These are phyloP conservation scores for Venturia nashicola DNA, from an alignment of 2,329 filamentous ascomycete genomes.

Conservation along the genomic window DNA sequence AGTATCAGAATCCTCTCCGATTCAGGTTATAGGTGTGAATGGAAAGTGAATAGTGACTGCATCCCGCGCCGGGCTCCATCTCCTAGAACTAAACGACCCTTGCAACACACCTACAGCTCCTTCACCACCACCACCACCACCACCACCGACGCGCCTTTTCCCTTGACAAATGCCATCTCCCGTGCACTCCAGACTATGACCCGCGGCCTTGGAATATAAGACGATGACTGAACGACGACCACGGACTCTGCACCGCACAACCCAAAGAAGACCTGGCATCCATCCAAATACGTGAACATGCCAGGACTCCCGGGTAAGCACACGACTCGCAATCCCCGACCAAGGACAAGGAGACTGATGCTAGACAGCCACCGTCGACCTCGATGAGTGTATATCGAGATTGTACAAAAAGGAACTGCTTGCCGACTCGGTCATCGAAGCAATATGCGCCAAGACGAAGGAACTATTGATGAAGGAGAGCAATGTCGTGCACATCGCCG, in stretches of 20 bases:
- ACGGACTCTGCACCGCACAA: background rate
- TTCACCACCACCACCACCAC: background rate
- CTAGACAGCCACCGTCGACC: constrained; percentile 72
- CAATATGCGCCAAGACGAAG: constrained; percentile 98
- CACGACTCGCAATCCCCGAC: background rate
- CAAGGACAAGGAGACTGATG: background rate
- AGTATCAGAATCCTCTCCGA: no score
- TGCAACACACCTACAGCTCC: background rate
- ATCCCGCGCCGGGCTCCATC: background rate
- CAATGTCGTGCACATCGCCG: constrained; percentile 94
- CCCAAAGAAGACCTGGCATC: constrained; percentile 4
- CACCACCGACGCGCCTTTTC: background rate
- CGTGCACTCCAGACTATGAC: background rate
- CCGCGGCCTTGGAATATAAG: background rate
- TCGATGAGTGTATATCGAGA: constrained; percentile 95
- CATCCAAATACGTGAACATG: constrained; percentile 3
- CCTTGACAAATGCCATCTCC: background rate
- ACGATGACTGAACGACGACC: constrained; percentile 7
- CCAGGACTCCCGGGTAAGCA: constrained; percentile 8
- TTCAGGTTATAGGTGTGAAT: no score
- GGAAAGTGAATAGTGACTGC: background rate
- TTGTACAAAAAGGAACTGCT: constrained; percentile 95
- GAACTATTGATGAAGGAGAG: constrained; percentile 99
- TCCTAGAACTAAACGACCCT: background rate
- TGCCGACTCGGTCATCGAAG: constrained; percentile 95